Evolutionary conservation across 495 filamentous ascomycete genomes (phyloP), one percentile per base, ranked within the genome.

Genomic region (Podospora anserina): DNA sequence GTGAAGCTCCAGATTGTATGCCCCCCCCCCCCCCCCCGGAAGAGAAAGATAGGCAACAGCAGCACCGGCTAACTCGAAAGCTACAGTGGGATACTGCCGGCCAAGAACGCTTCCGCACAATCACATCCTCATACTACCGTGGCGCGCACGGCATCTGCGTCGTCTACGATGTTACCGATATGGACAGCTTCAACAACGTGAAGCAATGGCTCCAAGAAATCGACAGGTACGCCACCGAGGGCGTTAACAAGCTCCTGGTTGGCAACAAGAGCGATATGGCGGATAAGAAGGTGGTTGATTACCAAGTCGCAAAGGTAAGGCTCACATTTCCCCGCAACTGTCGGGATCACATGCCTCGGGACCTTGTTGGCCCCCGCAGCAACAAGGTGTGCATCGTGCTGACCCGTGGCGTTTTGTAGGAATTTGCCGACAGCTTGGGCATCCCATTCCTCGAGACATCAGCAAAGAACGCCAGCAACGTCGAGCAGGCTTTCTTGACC

Each of bases 191-290:
- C 92, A 98, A 98, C 88, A 98, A 98, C 83, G 96, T 99, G 74
- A 97, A 98, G 91, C 96, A 98, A 86, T 99, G 95, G 95, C 90
- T 99, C 68, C 96, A 98, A 79, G 96, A 99, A 83, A 99, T 99
- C 72, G 96, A 99, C 82, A 89, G 96, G 75, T 98, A 99, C 75
- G 95, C 95, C 69, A 98, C 95, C 65, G 95, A 99, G 81, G 96
- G 96, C 74, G 95, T 99, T 74, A 99, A 98, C 87, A 98, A 98
- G 84, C 88, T 99, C 63, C 89, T 99, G 66, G 95, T 99, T 66
- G 95, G 95, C 74, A 99, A 99, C 89, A 99, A 99, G 90, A 96
- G 92, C 80, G 95, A 99, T 91, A 98, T 99, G 92, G 88, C 95
- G 72, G 95, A 99, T 82, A 98, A 99, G 90, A 99, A 98, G 85